A percentile compares a stretch with the other conserved stretches of the same genome.
phyloP scores from a whole-genome alignment of 345 rosid genomes.

The Murraya koenigii region DNA sequence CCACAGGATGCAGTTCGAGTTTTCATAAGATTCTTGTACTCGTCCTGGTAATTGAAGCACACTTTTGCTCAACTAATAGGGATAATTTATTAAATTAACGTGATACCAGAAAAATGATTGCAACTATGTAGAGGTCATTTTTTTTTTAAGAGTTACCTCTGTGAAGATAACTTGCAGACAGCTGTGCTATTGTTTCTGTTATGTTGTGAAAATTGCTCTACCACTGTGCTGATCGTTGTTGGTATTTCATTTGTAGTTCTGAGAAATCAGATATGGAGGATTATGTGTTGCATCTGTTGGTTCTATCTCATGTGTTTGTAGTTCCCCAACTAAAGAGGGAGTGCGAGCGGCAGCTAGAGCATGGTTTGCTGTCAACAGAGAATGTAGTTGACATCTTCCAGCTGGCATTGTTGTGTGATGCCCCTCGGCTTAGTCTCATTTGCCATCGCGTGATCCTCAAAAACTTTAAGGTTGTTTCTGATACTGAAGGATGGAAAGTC shows the following conservation, averaged over 20 bases:
- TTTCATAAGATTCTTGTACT: conserved; percentile 77
- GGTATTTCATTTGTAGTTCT: conserved; percentile 46
- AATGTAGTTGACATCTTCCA: conserved; percentile 81
- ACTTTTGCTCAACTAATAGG: background rate
- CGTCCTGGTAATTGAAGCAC: conserved; percentile 57
- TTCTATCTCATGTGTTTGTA: conserved; percentile 70
- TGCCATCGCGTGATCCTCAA: conserved; percentile 65
- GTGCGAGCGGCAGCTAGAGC: conserved; percentile 64
- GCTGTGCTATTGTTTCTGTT: background rate
- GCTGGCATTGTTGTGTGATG: conserved; percentile 75
- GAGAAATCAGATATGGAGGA: conserved; percentile 68
- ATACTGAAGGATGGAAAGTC: conserved; percentile 70
- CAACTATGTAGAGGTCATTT: background rate
- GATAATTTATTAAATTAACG: background rate
- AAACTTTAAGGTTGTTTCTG: conserved; percentile 47
- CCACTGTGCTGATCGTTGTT: conserved; percentile 16
- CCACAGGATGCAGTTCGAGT: conserved; percentile 65
- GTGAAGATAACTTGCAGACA: background rate
- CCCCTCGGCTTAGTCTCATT: conserved; percentile 65
- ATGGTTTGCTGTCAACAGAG: conserved; percentile 58
- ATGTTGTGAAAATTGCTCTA: background rate
- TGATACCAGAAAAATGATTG: background rate
- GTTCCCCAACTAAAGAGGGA: conserved; percentile 63
- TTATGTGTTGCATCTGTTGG: conserved; percentile 57
- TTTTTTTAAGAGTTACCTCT: too few species aligned